Conservation (phyloP, 176 grass and related monocot genomes). For the Miscanthus lutarioriparius region DNA sequence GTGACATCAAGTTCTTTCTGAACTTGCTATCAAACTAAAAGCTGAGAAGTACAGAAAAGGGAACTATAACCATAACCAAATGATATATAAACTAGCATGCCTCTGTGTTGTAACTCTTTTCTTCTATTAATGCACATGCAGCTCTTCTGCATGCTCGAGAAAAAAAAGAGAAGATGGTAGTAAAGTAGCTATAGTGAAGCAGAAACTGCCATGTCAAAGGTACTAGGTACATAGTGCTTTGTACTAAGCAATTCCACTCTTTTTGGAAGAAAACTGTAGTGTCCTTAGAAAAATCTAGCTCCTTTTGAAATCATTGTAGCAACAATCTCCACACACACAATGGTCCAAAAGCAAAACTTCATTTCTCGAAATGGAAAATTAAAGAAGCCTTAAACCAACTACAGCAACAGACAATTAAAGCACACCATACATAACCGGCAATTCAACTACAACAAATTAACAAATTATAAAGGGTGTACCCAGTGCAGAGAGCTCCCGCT, state of each 20-base stretch:
- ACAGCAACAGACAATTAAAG: background rate
- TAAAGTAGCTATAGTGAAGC: background rate
- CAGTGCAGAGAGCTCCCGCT: too few relatives aligned
- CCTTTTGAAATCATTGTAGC: background rate
- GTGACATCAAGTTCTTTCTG: constrained; percentile 22
- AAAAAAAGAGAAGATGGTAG: background rate
- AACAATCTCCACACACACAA: background rate
- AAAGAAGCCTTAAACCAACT: background rate
- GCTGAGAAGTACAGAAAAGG: background rate
- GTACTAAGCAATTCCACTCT: background rate
- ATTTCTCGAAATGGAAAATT: background rate
- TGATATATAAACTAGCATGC: background rate
- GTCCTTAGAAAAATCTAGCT: background rate
- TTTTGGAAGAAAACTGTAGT: background rate
- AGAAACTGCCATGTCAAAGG: background rate
- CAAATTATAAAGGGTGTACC: too few relatives aligned
- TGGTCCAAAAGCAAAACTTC: too few relatives aligned
- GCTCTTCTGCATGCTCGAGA: background rate
- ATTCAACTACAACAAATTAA: constrained; percentile 2
- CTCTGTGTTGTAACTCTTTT: background rate
- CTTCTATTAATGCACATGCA: background rate
- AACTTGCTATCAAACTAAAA: constrained; percentile 36
- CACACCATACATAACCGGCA: background rate
- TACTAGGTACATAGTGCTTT: background rate
- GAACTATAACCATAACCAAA: background rate